These are phyloP conservation scores for Arthrobotrys musiformis DNA, from an alignment of 2,329 filamentous ascomycete genomes.

Conservation along the genomic window DNA sequence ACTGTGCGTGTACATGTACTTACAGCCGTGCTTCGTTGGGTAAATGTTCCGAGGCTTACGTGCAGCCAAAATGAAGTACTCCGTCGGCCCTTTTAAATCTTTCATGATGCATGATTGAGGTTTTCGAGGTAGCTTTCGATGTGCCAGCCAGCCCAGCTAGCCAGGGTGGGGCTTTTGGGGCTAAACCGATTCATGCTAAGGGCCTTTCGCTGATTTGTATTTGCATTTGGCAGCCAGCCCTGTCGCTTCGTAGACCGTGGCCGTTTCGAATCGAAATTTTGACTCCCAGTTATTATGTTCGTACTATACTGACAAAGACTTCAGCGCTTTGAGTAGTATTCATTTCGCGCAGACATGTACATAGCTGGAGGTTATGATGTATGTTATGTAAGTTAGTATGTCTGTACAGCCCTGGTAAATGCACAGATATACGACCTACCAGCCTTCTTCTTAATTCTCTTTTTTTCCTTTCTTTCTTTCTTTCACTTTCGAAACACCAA, in stretches of 20 bases:
- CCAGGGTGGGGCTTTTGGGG: neutral
- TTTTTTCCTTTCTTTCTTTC: neutral
- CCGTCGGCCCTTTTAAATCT: too few species aligned
- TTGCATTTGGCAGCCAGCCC: too few species aligned
- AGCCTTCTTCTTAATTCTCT: conserved; percentile 28
- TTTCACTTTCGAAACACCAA: conserved; percentile 25
- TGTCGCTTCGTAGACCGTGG: conserved; percentile 13
- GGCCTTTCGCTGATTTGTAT: conserved; percentile 39
- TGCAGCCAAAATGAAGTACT: neutral
- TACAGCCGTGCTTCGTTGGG: neutral
- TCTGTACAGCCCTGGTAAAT: neutral
- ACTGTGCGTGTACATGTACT: neutral
- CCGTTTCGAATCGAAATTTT: conserved; percentile 7
- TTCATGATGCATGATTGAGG: neutral
- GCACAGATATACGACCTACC: conserved; percentile 16
- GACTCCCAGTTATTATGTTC: too few species aligned
- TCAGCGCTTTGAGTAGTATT: too few species aligned
- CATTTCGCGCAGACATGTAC: too few species aligned
- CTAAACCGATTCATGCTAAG: neutral
- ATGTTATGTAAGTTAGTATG: neutral
- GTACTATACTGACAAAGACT: too few species aligned
- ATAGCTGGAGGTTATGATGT: too few species aligned
- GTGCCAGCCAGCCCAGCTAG: too few species aligned
- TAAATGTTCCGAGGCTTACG: conserved; percentile 1
- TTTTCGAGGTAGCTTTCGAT: neutral